A percentile compares a stretch with the other conserved stretches of the same genome.
These are phyloP conservation scores for Vinca minor DNA, from an alignment of 257 asterid genomes.

Conservation along the genomic window DNA sequence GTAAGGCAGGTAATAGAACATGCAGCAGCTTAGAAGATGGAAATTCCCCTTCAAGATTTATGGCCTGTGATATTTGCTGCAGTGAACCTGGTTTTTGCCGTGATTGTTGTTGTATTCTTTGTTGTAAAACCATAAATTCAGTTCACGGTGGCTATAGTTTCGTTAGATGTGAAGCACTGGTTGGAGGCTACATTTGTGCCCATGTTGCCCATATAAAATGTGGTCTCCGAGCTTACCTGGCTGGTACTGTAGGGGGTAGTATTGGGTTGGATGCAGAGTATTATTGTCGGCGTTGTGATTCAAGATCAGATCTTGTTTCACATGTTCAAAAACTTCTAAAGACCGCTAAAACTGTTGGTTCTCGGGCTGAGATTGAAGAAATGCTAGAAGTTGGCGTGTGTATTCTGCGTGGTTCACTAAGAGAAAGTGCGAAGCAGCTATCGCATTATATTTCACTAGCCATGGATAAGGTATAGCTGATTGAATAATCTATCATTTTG, in stretches of 20 bases:
- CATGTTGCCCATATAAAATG: slow-evolving; percentile 74
- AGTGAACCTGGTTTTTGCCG: slow-evolving; percentile 64
- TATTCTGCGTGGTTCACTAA: slow-evolving; percentile 47
- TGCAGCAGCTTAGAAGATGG: slow-evolving; percentile 51
- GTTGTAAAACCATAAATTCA: slow-evolving; percentile 41
- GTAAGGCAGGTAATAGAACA: slow-evolving; percentile 55
- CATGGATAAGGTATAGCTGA: slow-evolving; percentile 53
- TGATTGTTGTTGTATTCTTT: slow-evolving; percentile 80
- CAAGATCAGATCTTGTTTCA: slow-evolving; percentile 56
- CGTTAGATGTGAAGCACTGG: slow-evolving; percentile 58
- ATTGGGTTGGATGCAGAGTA: slow-evolving; percentile 77
- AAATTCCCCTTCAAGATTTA: slow-evolving; percentile 29
- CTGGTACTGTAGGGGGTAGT: slow-evolving; percentile 79
- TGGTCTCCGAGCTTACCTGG: slow-evolving; percentile 69
- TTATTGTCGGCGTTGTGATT: slow-evolving; percentile 82
- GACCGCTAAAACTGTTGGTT: slow-evolving; percentile 39
- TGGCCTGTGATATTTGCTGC: slow-evolving; percentile 77
- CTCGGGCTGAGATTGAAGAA: slow-evolving; percentile 40
- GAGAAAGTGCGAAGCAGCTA: slow-evolving; percentile 42
- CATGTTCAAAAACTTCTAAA: slow-evolving; percentile 46
- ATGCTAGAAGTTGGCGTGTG: slow-evolving; percentile 42
- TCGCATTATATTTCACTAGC: slow-evolving; percentile 39
- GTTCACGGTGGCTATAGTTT: slow-evolving; percentile 32
- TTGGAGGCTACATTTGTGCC: slow-evolving; percentile 47
- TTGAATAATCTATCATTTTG: slow-evolving; percentile 14